Base-by-base conservation (phyloP, 768 basidiomycete genomes). In the Vararia minispora region DNA sequence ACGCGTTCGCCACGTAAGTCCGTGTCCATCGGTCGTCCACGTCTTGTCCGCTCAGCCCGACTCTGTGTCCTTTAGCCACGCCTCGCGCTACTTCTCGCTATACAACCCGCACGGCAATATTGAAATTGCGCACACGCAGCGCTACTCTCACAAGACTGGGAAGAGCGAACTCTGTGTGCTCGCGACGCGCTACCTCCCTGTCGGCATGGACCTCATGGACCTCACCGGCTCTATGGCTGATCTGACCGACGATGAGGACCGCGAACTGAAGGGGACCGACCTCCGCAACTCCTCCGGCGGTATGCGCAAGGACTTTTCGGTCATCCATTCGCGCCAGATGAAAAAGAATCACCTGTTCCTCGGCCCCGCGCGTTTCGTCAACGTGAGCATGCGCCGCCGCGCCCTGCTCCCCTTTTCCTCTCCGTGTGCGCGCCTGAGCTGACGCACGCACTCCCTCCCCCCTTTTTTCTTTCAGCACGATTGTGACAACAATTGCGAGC, bases 301-400 rank as follows among this genome's bases (percentile, higher is more conserved):
- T 10, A 85, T 85, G 46, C 75, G 87, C 43, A 68, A 84, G 51
- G 87, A 90, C 57, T 90, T 90, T 55, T 88, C 84, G 57, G 87
- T 90, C 52, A 88, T 90, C 37, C 86, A 89, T 58, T 88, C 85
- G 24, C 84, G 81, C 52, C 83, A 85, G 58, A 80, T 86, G 72
- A 89, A 89, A 67, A 86, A 85, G 61, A 90, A 87, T 52, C 85
- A 89, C 62, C 66, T 90, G 53, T 89, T 90, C 64, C 65, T 90
- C 55, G 87, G 87, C 8, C 88, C 87, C 35, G 88, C 87, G 61
- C 80, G 87, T 54, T 90, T 90, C 63, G 87, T 90, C 44, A 90
- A 90, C 56, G 87, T 89, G 59, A 70, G 83, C n/a, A n/a, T n/a
- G n/a, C 62, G 33, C 27, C 35, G 36, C 20, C 17, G 25, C 28